Base-by-base conservation (phyloP, 352 stramenopile species). In the Phytophthora kernoviae region DNA sequence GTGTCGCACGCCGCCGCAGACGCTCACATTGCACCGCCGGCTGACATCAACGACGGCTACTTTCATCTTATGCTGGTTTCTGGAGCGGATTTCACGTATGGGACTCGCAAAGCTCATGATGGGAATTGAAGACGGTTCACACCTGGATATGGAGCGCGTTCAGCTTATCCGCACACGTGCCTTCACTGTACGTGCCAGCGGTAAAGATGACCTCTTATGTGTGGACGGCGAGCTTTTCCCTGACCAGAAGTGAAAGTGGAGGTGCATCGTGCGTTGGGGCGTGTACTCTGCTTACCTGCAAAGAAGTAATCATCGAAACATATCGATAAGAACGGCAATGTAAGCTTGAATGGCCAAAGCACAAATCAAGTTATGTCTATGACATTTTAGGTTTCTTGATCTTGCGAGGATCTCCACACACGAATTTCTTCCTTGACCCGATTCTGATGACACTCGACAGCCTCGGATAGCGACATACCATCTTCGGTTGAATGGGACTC, bases 91-190 rank as follows among this genome's bases (percentile, higher is more conserved):
- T 70, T 65, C 71, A 24, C 73, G 72, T 15, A 42, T 75, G 46
- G 49, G 63, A n/a, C 51, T 87, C 20, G 54, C 62, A 18, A 73
- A 59, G 33, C n/a, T 88, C 33, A 74, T 90, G 45, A 55, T 90
- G 45, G 75, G 51, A 0, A 71, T 90, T 18, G 83, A 90, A 14
- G 63, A 75, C 15, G 83, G 75, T 6, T 66, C 65, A 5, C 81
- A 90, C 37, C 30, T 88, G 14, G 60, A 70, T 32, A 30, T 62
- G 21, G 54, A 76, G 20, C 57, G 60, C 9, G 68, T 90, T 7
- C 55, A 85, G 22, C 59, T 89, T 17, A 73, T 92, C 52, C 75
- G 77, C 18, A 92, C 82, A 2, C 81, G 82, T 36, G 82, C 79
- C 11, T 90, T 83, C 50, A 74, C 73, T 30, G 58, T 90, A 21